These are phyloP conservation scores for Niveomyces coronatus DNA, from an alignment of 2,329 filamentous ascomycete genomes.

Conservation along the genomic window DNA sequence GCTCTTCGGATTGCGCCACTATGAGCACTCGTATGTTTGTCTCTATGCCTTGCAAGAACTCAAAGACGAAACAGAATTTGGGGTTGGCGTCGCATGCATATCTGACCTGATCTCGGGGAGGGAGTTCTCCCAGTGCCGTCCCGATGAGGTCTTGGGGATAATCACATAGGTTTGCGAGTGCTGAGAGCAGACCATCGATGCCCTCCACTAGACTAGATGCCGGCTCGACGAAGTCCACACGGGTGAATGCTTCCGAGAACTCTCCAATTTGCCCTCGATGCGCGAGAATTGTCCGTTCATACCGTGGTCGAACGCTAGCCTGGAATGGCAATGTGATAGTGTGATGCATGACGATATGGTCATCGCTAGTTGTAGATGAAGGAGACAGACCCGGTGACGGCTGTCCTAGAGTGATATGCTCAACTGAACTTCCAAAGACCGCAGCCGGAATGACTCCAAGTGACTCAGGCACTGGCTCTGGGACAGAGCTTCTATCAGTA, in stretches of 20 bases:
- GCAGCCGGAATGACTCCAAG: slow-evolving; percentile 2
- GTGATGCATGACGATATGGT: slow-evolving; percentile 26
- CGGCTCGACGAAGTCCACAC: slow-evolving; percentile 28
- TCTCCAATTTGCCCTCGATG: slow-evolving; percentile 33
- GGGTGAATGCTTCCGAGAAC: slow-evolving; percentile 34
- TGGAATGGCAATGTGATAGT: slow-evolving; percentile 48
- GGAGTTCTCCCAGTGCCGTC: slow-evolving; percentile 28
- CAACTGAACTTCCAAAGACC: slow-evolving; percentile 6
- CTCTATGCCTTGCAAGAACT: slow-evolving; percentile 38
- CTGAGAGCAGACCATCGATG: slow-evolving; percentile 41
- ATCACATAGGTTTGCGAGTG: slow-evolving; percentile 45
- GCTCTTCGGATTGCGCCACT: slow-evolving; percentile 37
- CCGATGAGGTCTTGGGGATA: slow-evolving; percentile 42
- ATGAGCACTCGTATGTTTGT: slow-evolving; percentile 41
- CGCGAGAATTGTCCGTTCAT: slow-evolving; percentile 37
- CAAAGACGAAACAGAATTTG: slow-evolving; percentile 50
- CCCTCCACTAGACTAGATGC: slow-evolving; percentile 29
- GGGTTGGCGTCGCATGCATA: slow-evolving; percentile 46
- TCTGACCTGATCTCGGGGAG: slow-evolving; percentile 35
- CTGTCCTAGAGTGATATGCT: slow-evolving; percentile 6
- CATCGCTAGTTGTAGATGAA: slow-evolving; percentile 11
- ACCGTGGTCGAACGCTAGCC: slow-evolving; percentile 39
- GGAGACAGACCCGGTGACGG: neutral
- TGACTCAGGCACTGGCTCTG: neutral
- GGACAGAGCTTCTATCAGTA: too few relatives aligned